Percentiles rank a stretch among this genome's conserved stretches.
phyloP scores from a whole-genome alignment of 1,139 yeast genomes.

The Scheffersomyces titani region DNA sequence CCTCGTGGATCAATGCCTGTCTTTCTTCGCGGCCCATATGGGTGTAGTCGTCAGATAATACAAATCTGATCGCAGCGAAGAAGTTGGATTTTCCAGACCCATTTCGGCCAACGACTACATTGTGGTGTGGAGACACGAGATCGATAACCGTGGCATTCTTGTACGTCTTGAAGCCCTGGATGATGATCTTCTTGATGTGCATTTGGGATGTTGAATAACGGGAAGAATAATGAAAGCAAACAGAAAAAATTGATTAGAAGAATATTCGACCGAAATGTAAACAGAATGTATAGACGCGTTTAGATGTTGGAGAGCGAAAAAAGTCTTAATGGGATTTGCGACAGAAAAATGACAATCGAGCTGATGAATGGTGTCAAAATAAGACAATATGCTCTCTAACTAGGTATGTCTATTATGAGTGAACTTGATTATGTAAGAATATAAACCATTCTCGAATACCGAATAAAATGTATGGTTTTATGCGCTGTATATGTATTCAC shows the following conservation, averaged over 20 bases:
- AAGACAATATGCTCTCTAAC: not conserved
- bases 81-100: constrained; percentile 97
- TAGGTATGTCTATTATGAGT: constrained; percentile 1
- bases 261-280: not conserved
- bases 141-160: constrained; percentile 81
- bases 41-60: constrained; percentile 85
- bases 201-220: constrained; percentile 15
- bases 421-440: not conserved
- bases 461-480: not conserved
- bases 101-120: constrained; percentile 91
- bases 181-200: constrained; percentile 54
- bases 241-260: not conserved
- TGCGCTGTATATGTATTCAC: not conserved
- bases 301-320: not conserved
- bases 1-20: constrained; percentile 85
- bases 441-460: not conserved
- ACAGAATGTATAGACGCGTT: constrained; percentile 1
- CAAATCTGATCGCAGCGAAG: constrained; percentile 94
- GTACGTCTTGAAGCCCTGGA: constrained; percentile 95
- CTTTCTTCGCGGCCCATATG: constrained; percentile 88
- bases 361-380: not conserved
- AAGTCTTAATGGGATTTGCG: not conserved
- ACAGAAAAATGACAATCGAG: not conserved
- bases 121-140: constrained; percentile 74
- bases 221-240: too few species aligned